Conservation (phyloP, 2,329 filamentous ascomycete species). For the Helotiales sp. region DNA sequence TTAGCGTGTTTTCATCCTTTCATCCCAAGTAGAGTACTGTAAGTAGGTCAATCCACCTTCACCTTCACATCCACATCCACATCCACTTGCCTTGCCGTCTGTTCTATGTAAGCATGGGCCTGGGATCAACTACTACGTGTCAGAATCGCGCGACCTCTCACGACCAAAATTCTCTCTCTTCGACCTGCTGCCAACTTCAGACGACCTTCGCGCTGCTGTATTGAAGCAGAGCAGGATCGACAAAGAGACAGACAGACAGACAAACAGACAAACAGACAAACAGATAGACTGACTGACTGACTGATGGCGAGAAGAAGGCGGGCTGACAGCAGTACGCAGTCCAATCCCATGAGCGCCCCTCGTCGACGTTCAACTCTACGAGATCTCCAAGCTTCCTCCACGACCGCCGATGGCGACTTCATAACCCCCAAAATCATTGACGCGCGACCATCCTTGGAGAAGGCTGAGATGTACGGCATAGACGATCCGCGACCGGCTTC, state of each 20-base stretch:
- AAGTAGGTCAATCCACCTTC: conserved; percentile 16
- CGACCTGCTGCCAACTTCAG: background rate
- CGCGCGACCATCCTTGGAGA: conserved; percentile 57
- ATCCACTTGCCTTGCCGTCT: conserved; percentile 11
- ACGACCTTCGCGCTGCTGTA: conserved; percentile 5
- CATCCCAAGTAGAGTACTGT: conserved; percentile 11
- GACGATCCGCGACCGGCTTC: conserved; percentile 56
- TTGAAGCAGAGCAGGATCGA: background rate
- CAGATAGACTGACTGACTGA: background rate
- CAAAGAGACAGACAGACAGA: background rate
- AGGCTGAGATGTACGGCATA: conserved; percentile 60
- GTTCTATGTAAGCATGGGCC: conserved; percentile 13
- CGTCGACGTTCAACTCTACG: conserved; percentile 53
- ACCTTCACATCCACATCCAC: conserved; percentile 10
- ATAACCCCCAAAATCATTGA: conserved; percentile 58
- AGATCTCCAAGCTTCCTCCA: conserved; percentile 48
- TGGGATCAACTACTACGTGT: conserved; percentile 18
- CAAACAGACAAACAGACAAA: background rate
- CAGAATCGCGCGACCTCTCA: conserved; percentile 11
- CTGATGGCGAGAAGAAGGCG: conserved; percentile 44
- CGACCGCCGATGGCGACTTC: conserved; percentile 47
- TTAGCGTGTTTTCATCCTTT: conserved; percentile 12
- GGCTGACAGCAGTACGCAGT: conserved; percentile 44
- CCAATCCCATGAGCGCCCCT: conserved; percentile 48
- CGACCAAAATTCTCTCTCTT: conserved; percentile 1